Base-by-base conservation (phyloP, 768 basidiomycete genomes). In the Rhodotorula diobovata region DNA sequence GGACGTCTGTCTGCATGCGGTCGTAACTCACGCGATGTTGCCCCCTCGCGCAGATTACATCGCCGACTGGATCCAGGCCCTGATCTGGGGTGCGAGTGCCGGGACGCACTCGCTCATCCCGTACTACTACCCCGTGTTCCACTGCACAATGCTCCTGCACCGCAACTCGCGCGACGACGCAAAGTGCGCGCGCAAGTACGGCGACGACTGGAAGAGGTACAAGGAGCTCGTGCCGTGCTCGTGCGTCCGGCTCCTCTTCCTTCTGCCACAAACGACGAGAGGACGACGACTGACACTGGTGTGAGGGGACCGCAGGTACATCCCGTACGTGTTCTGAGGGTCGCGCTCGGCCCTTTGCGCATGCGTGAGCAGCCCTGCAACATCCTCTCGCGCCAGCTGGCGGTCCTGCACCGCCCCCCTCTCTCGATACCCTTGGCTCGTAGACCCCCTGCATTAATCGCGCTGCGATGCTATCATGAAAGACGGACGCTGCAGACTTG, bases 51-150 rank as follows among this genome's bases (percentile, higher is more conserved):
- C 67, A 90, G 87, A 98, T 81, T 98, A 98, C 79, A 88, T 92
- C 39, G 93, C 93, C 71, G 93, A 96, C 81, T 93, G 83, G 35
- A 61, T 74, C 32, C 78, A 79, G 53, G 71, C 59, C 20, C 51
- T 76, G 43, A 68, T 72, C 54, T 77, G 76, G 77, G 74, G 51
- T 39, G 45, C 76, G 35, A 67, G 72, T 35, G 70, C 74, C 35
- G 71, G 74, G 14, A 61, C 60, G 6, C 73, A 77, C 59, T 59
- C 65, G 43, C 32, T 48, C 32, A 95, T 98, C 79, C 93, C 93
- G 1, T 94, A 94, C 83, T 99, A 91, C 82, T 98, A 98, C 82
- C 92, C 92, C 21, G 84, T 93, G 61, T 99, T 98, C 85, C 98
- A 98, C 84, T 88, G 95, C 78, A 85, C 85, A 56, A 94, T 98